phyloP scores from a whole-genome alignment of 2,329 filamentous ascomycete genomes.

The Fusarium coicis region DNA sequence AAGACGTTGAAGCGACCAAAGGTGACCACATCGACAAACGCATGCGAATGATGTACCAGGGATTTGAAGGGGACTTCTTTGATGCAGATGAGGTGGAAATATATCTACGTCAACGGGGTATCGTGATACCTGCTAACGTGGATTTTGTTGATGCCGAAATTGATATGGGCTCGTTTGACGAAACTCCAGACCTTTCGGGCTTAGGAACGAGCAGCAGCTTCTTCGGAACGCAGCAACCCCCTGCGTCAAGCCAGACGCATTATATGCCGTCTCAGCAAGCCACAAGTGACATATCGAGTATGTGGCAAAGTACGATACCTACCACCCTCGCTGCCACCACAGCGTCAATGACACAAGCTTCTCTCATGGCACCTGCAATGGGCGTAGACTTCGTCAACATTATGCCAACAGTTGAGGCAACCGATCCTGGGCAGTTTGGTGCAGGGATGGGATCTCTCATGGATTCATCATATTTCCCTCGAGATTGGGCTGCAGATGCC shows the following conservation, averaged over 20 bases:
- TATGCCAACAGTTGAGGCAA: neutral
- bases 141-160: conserved; percentile 71
- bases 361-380: conserved; percentile 12
- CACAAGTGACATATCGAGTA: neutral
- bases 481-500: conserved; percentile 27
- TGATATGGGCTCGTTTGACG: conserved; percentile 54
- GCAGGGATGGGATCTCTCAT: conserved; percentile 17
- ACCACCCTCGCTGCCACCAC: conserved; percentile 15
- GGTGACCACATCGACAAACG: conserved; percentile 57
- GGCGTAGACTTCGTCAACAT: conserved; percentile 16
- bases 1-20: conserved; percentile 51
- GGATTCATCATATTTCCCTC: conserved; percentile 22
- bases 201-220: conserved; percentile 9
- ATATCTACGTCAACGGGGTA: conserved; percentile 73
- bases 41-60: conserved; percentile 66
- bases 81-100: conserved; percentile 81
- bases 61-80: conserved; percentile 79
- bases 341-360: conserved; percentile 6
- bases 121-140: conserved; percentile 68
- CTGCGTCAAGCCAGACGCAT: conserved; percentile 2
- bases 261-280: conserved; percentile 10
- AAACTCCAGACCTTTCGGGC: conserved; percentile 10
- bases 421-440: conserved; percentile 17
- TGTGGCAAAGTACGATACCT: conserved; percentile 30
- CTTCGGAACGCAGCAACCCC: conserved; percentile 16